Evolutionary conservation across 768 basidiomycete species (phyloP).

Genomic region (Suillus bovinus): DNA sequence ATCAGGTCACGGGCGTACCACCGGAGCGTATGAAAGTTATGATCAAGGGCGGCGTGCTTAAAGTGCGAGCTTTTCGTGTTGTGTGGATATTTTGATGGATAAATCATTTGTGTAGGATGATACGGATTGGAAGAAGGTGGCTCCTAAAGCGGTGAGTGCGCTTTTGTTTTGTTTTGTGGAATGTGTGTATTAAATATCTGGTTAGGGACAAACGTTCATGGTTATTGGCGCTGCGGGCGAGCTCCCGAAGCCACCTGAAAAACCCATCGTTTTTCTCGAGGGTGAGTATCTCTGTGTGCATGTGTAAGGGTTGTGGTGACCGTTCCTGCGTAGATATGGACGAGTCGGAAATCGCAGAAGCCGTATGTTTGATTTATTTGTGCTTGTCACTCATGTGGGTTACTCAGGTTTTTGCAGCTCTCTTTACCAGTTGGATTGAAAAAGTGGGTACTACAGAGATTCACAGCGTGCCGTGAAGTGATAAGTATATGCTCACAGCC

Average conservation of each 20-base stretch:
- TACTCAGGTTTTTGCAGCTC: constrained; percentile 45
- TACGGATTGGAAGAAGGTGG: constrained; percentile 81
- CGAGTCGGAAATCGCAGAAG: constrained; percentile 76
- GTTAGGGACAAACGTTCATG: constrained; percentile 84
- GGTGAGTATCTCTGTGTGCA: constrained; percentile 41
- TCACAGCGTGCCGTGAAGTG: not conserved
- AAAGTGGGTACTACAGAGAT: constrained; percentile 48
- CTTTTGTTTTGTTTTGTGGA: constrained; percentile 3
- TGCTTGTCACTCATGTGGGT: not conserved
- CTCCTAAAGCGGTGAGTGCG: constrained; percentile 69
- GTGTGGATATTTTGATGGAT: constrained; percentile 4
- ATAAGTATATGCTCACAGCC: constrained; percentile 32
- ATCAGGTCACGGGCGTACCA: constrained; percentile 82
- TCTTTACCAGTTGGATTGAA: constrained; percentile 77
- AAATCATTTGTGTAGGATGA: constrained; percentile 63
- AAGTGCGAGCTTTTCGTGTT: constrained; percentile 48
- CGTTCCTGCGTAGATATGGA: constrained; percentile 67
- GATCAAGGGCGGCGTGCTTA: constrained; percentile 89
- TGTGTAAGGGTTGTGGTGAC: not conserved
- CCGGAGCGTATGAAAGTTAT: constrained; percentile 96
- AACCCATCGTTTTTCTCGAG: constrained; percentile 83
- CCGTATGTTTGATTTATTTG: constrained; percentile 45
- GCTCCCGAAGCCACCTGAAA: constrained; percentile 82
- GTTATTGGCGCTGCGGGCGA: constrained; percentile 94
- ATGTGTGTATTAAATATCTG: constrained; percentile 4